Evolutionary conservation across 495 filamentous ascomycete species (phyloP), one percentile per base, ranked within the genome.

Genomic region (Trichocladium uniseriatum): DNA sequence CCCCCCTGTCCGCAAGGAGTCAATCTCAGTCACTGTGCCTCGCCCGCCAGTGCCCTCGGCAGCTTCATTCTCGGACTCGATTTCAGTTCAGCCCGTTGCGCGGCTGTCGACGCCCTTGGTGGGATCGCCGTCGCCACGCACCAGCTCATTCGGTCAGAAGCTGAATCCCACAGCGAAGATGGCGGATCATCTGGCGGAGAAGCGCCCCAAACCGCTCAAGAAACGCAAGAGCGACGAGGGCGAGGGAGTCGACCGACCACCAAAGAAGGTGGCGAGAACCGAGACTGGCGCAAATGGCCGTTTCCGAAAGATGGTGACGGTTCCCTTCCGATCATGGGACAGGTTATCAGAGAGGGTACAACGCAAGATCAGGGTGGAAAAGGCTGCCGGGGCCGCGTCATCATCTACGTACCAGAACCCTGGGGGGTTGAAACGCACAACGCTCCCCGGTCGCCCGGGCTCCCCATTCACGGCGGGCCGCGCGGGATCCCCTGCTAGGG

Each of bases 261-360:
- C 66, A 3, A 68, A 63, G 38, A 73, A 73, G 49, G 29, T 66
- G 2, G 53, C 62, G n/a, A 68, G 64, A 31, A 62, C 63, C 1
- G 49, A 67, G 7, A 62, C 43, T 24, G 46, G 48, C 37, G 27
- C 38, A 22, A 58, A 58, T 14, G 52, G 55, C 15, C 52, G 53
- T 8, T 51, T 38, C n/a, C 38, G 38, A 24, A 62, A 49, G 55
- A 42, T 53, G 16, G 56, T 66, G 28, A 64, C 50, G 16, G 16
- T 55, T 19, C 39, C 35, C 14, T 60, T 58, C 41, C 55, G 5
- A 0, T 18, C 28, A 2, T 54, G 57, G 63, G 20, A 53, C 15
- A 54, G 38, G 43, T 24, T 66, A 10, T 45, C 54, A 2, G 46
- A 37, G 0, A 31, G 29, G 20, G 49, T 50, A 7, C 24, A 22